Conservation (phyloP, 2,329 filamentous ascomycete genomes). For the Fusarium torreyae region DNA sequence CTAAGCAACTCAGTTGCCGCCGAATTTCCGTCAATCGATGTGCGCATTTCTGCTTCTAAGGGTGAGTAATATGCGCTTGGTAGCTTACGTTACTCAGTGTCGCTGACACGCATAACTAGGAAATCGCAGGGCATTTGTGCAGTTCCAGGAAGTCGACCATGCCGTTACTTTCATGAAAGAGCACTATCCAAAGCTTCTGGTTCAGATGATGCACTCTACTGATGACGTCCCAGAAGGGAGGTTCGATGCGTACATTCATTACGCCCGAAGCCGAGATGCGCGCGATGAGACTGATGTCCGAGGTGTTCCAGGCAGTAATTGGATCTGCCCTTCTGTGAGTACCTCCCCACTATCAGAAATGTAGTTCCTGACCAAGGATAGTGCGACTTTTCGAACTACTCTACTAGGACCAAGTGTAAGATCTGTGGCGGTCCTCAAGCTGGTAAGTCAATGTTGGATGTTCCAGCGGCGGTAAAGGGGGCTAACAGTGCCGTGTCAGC, state of each 20-base stretch:
- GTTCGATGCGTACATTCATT: slow-evolving; percentile 59
- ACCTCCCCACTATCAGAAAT: not conserved
- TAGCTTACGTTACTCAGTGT: not conserved
- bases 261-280: slow-evolving; percentile 57
- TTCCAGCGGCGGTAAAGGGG: not conserved
- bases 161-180: slow-evolving; percentile 60
- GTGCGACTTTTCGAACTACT: slow-evolving; percentile 60
- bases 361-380: slow-evolving; percentile 43
- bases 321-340: slow-evolving; percentile 56
- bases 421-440: slow-evolving; percentile 54
- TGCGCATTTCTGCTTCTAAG: slow-evolving; percentile 57
- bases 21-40: slow-evolving; percentile 57
- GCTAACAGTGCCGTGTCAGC: slow-evolving; percentile 35
- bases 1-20: slow-evolving; percentile 54
- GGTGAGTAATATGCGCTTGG: slow-evolving; percentile 44
- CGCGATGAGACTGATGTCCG: slow-evolving; percentile 50
- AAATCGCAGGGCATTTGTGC: slow-evolving; percentile 59
- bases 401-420: slow-evolving; percentile 57
- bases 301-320: slow-evolving; percentile 49
- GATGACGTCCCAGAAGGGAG: slow-evolving; percentile 58
- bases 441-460: slow-evolving; percentile 46
- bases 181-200: slow-evolving; percentile 58
- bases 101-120: slow-evolving; percentile 52
- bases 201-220: slow-evolving; percentile 56
- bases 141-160: slow-evolving; percentile 59